A percentile compares a stretch with the other conserved stretches of the same genome.
These are phyloP conservation scores for Vitis hybrid DNA, from an alignment of 177 flowering plant species.

Conservation along the genomic window DNA sequence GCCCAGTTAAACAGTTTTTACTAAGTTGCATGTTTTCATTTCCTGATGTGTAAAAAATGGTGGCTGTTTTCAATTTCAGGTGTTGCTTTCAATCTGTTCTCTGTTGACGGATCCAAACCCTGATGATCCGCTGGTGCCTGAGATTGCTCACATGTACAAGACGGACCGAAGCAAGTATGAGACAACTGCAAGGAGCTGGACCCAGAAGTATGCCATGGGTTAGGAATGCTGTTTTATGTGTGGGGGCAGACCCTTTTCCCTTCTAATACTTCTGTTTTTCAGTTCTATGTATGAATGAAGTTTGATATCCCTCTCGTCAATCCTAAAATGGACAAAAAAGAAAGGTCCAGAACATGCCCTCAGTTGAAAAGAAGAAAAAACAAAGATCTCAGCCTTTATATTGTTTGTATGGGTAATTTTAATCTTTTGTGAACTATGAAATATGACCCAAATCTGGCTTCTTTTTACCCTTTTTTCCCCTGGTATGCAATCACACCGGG, in stretches of 20 bases:
- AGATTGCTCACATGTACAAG: constrained; percentile 76
- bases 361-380: not conserved
- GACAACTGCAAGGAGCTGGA: constrained; percentile 75
- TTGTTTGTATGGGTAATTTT: constrained; percentile 17
- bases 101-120: constrained; percentile 69
- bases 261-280: constrained; percentile 3
- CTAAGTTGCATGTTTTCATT: not conserved
- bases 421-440: constrained; percentile 3
- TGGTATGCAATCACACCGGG: too few species aligned
- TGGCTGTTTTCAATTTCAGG: constrained; percentile 25
- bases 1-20: too few species aligned
- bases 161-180: constrained; percentile 63
- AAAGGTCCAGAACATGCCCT: constrained; percentile 4
- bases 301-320: constrained; percentile 19
- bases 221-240: constrained; percentile 14
- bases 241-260: not conserved
- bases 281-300: constrained; percentile 16
- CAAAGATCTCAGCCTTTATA: not conserved
- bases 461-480: too few species aligned
- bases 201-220: constrained; percentile 79
- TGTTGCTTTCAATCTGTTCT: constrained; percentile 64
- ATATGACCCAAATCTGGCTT: not conserved
- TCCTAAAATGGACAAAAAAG: constrained; percentile 9
- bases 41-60: not conserved
- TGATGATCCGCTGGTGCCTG: constrained; percentile 68